Conservation (phyloP, 176 grass and related monocot genomes). For the Sorghum bicolor region Sorghum_bicolor_NCBIv3 NC_012876.2:61582001-61582500, state of each 20-base stretch:
- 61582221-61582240: conserved; percentile 81
- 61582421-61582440: conserved; percentile 73
- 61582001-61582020: conserved; percentile 50
- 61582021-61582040: conserved; percentile 68
- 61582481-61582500: conserved; percentile 54
- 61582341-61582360: conserved; percentile 64
- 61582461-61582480: conserved; percentile 60
- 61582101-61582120: conserved; percentile 38
- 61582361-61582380: conserved; percentile 60
- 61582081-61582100: conserved; percentile 51
- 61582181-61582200: conserved; percentile 60
- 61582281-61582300: conserved; percentile 67
- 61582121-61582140: conserved; percentile 65
- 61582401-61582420: conserved; percentile 56
- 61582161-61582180: conserved; percentile 55
- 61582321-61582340: conserved; percentile 62
- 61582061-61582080: conserved; percentile 62
- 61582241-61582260: conserved; percentile 78
- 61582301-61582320: conserved; percentile 53
- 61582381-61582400: conserved; percentile 43
- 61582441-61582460: conserved; percentile 74
- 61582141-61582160: conserved; percentile 84
- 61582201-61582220: conserved; percentile 51
- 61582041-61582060: conserved; percentile 69
- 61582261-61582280: conserved; percentile 53